Base-by-base conservation (phyloP, 164 flowering plant species). In the Akebia trifoliata region DNA sequence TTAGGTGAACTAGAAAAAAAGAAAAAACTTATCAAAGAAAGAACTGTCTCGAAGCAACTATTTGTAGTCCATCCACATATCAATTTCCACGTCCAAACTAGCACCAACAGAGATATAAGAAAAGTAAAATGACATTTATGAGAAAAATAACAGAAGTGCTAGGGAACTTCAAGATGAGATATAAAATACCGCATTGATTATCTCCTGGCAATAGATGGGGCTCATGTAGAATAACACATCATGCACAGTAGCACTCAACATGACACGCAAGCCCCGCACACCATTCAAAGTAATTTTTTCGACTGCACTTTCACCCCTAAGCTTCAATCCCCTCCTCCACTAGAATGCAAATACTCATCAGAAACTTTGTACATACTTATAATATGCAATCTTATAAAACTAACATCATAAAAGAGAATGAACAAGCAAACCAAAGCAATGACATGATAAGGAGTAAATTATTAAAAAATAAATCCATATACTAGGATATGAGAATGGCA, bases 191-290 rank as follows among this genome's bases (percentile, higher is more conserved):
- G 99, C 86, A 61, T 94, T 67, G 46, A 94, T 82, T 32, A 94
- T 94, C 50, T 79, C 93, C 72, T 94, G 99, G 72, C 99, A 90
- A 66, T 94, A 84, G 60, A 94, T 86, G 46, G 99, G 99, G 67
- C 99, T 94, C 99, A 94, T 94, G 76, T 94, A 94, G 63, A 88
- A 94, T 59, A 94, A 64, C 8, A 94, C 86, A 76, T 94, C 97
- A 74, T 90, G 99, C 62, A 82, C 99, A 31, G 99, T 94, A 26
- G 99, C 99, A 72, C 99, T 74, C 66, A 94, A 64, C 77, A 65
- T 88, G 43, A 77, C 78, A 52, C 99, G 95, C 74, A 90, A 69
- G 20, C 87, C 91, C 32, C 90, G 76, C 6, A 94, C 91, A 60
- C 99, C 99, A 73, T 87, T 86, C 71, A 94, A 76, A 47, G 99